Percentiles rank a stretch among this genome's conserved stretches.
Evolutionary conservation across 2,329 filamentous ascomycete species (phyloP).

Genomic region (Fusarium guadeloupense): DNA sequence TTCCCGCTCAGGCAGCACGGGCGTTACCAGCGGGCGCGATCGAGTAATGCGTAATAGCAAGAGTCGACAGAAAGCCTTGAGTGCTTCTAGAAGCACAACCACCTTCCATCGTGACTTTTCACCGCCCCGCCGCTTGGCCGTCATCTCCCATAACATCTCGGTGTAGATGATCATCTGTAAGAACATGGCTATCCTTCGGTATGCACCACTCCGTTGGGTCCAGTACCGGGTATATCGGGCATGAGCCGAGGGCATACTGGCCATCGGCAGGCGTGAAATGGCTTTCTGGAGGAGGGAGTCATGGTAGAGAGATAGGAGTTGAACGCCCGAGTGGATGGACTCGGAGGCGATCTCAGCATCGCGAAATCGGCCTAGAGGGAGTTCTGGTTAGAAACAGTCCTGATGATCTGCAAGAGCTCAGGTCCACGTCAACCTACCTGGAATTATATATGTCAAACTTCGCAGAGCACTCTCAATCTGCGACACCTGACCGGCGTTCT

Average conservation of each 20-base stretch:
- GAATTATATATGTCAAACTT: constrained; percentile 95
- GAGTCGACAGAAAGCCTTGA: constrained; percentile 87
- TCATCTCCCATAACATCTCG: constrained; percentile 97
- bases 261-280: constrained; percentile 66
- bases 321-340: constrained; percentile 86
- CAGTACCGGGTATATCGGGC: constrained; percentile 74
- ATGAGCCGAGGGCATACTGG: constrained; percentile 65
- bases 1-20: constrained; percentile 86
- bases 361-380: constrained; percentile 74
- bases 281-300: constrained; percentile 80
- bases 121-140: constrained; percentile 84
- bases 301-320: constrained; percentile 92
- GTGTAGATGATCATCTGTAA: constrained; percentile 94
- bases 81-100: constrained; percentile 81
- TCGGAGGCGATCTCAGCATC: constrained; percentile 97
- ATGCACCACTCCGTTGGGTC: constrained; percentile 71
- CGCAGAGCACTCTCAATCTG: constrained; percentile 94
- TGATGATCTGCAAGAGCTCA: background rate
- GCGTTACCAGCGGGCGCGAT: constrained; percentile 81
- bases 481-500: constrained; percentile 91
- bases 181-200: constrained; percentile 81
- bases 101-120: constrained; percentile 85
- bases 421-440: constrained; percentile 61
- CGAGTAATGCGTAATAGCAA: constrained; percentile 84
- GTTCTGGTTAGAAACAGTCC: constrained; percentile 10